phyloP scores from a whole-genome alignment of 2,329 filamentous ascomycete genomes.

The Cercospora sp. region DNA sequence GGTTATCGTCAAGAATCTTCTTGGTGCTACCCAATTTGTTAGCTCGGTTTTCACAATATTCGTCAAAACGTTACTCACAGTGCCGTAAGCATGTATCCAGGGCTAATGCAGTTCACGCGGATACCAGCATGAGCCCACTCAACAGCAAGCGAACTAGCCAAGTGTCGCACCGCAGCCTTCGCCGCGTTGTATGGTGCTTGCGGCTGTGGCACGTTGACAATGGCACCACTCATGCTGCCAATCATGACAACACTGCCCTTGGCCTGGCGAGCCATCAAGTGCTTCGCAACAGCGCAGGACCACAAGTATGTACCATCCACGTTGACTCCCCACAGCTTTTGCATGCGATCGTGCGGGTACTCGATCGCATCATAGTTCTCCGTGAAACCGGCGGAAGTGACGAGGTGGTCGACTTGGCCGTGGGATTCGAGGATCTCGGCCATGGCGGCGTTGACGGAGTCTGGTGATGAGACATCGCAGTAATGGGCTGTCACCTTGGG shows the following conservation, averaged over 20 bases:
- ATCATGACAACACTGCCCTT: constrained; percentile 90
- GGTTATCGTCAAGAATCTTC: constrained; percentile 92
- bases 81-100: constrained; percentile 94
- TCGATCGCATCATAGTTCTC: constrained; percentile 92
- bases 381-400: constrained; percentile 94
- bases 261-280: constrained; percentile 78
- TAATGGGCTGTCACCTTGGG: constrained; percentile 89
- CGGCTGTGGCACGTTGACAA: constrained; percentile 94
- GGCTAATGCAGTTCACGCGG: constrained; percentile 91
- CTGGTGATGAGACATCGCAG: constrained; percentile 78
- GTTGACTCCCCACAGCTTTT: constrained; percentile 93
- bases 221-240: constrained; percentile 88
- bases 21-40: constrained; percentile 62
- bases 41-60: constrained; percentile 10
- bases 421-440: constrained; percentile 67
- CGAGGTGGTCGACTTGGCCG: constrained; percentile 83
- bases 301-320: constrained; percentile 92
- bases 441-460: constrained; percentile 74
- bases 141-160: constrained; percentile 83
- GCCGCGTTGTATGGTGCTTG: constrained; percentile 91
- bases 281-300: constrained; percentile 78
- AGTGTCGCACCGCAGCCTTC: constrained; percentile 87
- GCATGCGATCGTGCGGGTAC: constrained; percentile 86
- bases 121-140: constrained; percentile 90
- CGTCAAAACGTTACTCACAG: constrained; percentile 59